A percentile compares a stretch with the other conserved stretches of the same genome.
phyloP scores from a whole-genome alignment of 768 basidiomycete genomes.

The Suillus sp. region DNA sequence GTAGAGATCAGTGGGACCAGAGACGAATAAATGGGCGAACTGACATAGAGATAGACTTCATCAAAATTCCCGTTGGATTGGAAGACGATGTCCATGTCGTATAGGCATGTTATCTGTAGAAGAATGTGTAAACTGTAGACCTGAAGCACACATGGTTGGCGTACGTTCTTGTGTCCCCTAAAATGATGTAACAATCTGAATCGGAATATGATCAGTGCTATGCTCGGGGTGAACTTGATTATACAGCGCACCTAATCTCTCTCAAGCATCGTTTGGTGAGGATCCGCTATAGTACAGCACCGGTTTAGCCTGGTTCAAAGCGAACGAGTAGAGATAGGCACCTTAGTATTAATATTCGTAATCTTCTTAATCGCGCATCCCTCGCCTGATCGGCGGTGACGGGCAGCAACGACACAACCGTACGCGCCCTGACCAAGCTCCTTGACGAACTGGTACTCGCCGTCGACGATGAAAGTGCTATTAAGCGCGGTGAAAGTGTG shows the following conservation, averaged over 20 bases:
- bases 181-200: constrained; percentile 92
- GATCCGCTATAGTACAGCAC: constrained; percentile 62
- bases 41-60: constrained; percentile 91
- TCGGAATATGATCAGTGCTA: constrained; percentile 16
- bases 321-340: constrained; percentile 27
- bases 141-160: constrained; percentile 25
- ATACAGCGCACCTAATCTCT: constrained; percentile 76
- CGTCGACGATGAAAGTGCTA: constrained; percentile 85
- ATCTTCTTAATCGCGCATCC: constrained; percentile 97
- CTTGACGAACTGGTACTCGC: constrained; percentile 92
- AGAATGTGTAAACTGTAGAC: constrained; percentile 17
- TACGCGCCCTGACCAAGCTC: constrained; percentile 97
- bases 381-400: constrained; percentile 80
- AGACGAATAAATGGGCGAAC: constrained; percentile 28
- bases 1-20: constrained; percentile 9
- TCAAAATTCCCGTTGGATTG: constrained; percentile 91
- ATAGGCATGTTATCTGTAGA: constrained; percentile 87
- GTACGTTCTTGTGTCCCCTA: constrained; percentile 97
- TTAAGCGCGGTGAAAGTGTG: constrained; percentile 83
- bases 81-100: constrained; percentile 98
- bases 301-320: constrained; percentile 16
- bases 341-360: constrained; percentile 91
- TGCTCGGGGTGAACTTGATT: not conserved
- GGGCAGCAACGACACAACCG: constrained; percentile 87
- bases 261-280: constrained; percentile 94